A percentile compares a stretch with the other conserved stretches of the same genome.
phyloP scores from a whole-genome alignment of 1,139 yeast species.

The Yamadazyma sp. region DNA sequence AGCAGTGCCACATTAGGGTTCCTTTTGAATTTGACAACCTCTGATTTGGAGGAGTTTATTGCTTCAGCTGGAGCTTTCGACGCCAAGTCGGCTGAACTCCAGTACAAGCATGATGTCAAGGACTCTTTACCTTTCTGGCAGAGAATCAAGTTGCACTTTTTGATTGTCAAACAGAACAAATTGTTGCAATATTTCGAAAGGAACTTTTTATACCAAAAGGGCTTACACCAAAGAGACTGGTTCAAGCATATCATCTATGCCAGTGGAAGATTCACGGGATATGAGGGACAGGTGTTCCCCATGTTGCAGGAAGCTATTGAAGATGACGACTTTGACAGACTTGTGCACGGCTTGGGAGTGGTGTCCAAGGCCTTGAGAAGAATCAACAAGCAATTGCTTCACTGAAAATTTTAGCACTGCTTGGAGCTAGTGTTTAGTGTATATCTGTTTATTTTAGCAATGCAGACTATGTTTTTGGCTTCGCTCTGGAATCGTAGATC shows the following conservation, averaged over 20 bases:
- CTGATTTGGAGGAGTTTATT: constrained; percentile 27
- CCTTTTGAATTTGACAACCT: constrained; percentile 24
- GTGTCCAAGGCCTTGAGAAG: constrained; percentile 39
- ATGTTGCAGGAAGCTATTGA: constrained; percentile 80
- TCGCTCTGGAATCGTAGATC: no score
- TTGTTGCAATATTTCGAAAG: constrained; percentile 61
- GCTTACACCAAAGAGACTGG: constrained; percentile 74
- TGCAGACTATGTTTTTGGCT: no score
- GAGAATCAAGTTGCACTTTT: constrained; percentile 37
- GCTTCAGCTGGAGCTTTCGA: constrained; percentile 39
- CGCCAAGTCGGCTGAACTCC: constrained; percentile 29
- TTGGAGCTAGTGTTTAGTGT: no score
- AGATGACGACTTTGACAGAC: constrained; percentile 55
- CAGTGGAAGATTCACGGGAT: constrained; percentile 83
- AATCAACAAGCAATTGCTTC: constrained; percentile 6
- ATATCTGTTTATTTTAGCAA: no score
- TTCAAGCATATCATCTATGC: constrained; percentile 84
- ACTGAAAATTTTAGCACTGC: no score
- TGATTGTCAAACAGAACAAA: constrained; percentile 39
- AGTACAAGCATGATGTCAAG: constrained; percentile 33
- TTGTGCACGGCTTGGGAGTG: constrained; percentile 58
- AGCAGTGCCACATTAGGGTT: constrained; percentile 26
- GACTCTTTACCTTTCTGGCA: constrained; percentile 40
- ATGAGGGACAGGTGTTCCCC: constrained; percentile 80
- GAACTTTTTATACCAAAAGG: constrained; percentile 59